Percentiles rank a stretch among this genome's conserved stretches.
phyloP scores from a whole-genome alignment of 345 rosid genomes.

The Pistacia vera region DNA sequence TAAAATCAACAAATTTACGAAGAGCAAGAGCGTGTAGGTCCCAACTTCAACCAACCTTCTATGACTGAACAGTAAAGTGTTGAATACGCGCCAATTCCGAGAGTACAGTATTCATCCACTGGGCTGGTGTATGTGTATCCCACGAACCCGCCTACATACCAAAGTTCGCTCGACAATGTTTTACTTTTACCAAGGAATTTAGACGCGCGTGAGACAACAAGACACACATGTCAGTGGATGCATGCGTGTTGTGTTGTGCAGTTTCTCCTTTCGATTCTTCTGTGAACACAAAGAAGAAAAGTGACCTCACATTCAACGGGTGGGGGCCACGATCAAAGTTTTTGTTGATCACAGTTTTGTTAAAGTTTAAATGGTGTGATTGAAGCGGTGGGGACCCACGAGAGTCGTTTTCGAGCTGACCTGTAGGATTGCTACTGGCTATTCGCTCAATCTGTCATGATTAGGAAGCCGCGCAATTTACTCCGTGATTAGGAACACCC shows the following conservation, averaged over 20 bases:
- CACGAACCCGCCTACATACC: slow-evolving; percentile 4
- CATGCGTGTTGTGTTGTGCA: slow-evolving; percentile 15
- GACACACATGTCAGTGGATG: slow-evolving; percentile 15
- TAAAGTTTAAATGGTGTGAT: neutral
- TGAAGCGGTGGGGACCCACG: neutral
- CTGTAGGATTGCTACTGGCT: slow-evolving; percentile 26
- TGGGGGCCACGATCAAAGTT: slow-evolving; percentile 10
- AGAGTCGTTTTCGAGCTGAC: slow-evolving; percentile 21
- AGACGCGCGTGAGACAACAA: slow-evolving; percentile 19
- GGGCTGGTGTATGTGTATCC: neutral
- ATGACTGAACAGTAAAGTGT: neutral
- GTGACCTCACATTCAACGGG: slow-evolving; percentile 16
- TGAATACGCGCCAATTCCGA: neutral
- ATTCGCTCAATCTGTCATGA: neutral
- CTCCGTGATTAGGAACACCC: slow-evolving; percentile 33
- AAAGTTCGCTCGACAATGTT: slow-evolving; percentile 32
- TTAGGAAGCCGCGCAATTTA: slow-evolving; percentile 31
- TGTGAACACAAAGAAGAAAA: neutral
- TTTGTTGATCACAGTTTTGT: neutral
- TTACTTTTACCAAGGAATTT: neutral
- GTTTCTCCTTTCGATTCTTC: neutral
- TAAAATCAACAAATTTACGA: too few species aligned
- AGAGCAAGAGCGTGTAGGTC: neutral
- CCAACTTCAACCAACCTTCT: neutral
- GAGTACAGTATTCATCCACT: neutral